Conservation (phyloP, 1,284 basidiomycete species). For the Fomitopsis schrenkii region DNA sequence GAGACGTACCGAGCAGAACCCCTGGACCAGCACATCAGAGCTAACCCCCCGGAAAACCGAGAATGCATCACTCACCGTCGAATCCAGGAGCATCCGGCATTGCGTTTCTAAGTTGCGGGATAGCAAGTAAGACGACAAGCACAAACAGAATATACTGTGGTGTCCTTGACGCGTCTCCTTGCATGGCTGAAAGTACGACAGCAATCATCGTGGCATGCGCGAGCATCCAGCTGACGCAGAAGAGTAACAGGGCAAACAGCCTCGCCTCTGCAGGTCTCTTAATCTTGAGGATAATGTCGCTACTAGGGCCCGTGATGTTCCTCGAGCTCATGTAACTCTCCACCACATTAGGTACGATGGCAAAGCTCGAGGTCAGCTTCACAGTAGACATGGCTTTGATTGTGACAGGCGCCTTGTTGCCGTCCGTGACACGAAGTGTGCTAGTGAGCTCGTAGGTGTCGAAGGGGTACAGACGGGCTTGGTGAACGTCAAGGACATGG, state of each 20-base stretch:
- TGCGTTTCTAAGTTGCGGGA: slow-evolving; percentile 47
- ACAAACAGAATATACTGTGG: slow-evolving; percentile 37
- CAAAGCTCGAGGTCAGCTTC: slow-evolving; percentile 44
- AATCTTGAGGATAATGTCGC: slow-evolving; percentile 44
- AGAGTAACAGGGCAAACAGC: slow-evolving; percentile 42
- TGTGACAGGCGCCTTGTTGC: slow-evolving; percentile 36
- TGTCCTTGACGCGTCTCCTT: slow-evolving; percentile 27
- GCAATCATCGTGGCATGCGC: slow-evolving; percentile 45
- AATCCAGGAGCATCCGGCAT: slow-evolving; percentile 58
- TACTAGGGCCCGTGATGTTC: slow-evolving; percentile 27
- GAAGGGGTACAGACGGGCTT: slow-evolving; percentile 52
- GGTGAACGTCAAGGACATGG: slow-evolving; percentile 54
- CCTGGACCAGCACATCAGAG: neutral
- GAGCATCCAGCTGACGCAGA: slow-evolving; percentile 48
- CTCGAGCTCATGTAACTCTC: slow-evolving; percentile 32
- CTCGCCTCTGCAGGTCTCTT: slow-evolving; percentile 41
- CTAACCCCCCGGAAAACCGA: neutral
- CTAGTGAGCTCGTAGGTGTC: slow-evolving; percentile 50
- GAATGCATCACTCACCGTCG: slow-evolving; percentile 36
- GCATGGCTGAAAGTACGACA: slow-evolving; percentile 38
- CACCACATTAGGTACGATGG: slow-evolving; percentile 37
- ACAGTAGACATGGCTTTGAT: slow-evolving; percentile 43
- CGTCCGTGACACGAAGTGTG: slow-evolving; percentile 37
- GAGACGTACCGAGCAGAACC: slow-evolving; percentile 5
- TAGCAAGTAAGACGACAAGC: slow-evolving; percentile 39